Evolutionary conservation across 1,284 basidiomycete genomes (phyloP), one percentile per base, ranked within the genome.

Genomic region (Heliocybe sulcata): DNA sequence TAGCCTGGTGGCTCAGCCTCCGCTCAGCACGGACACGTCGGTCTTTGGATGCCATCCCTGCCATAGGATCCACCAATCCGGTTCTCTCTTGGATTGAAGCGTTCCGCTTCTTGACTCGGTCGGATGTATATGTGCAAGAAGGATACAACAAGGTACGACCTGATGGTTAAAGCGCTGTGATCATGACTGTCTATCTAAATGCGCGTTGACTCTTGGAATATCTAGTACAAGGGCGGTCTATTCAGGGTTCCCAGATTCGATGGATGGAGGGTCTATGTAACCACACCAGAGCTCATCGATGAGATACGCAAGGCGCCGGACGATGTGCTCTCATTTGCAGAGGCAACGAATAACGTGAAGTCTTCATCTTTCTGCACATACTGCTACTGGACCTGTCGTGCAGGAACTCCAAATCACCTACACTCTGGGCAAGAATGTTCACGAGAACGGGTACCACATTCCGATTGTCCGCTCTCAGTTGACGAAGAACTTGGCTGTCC

Each of bases 181-280:
- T 9, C 16, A 16, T 9, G 16, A 16, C 33, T 9, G 9, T 35
- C 33, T 9, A 9, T 16, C 33, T 16, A 16, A 16, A 35, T 16
- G 33, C 16, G 9, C 33, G 33, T 47, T 9, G 6, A 20, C n/a
- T 20, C 22, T 49, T 25, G 27, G 25, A 31, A 33, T 23, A 11
- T 54, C 2, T 45, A 76, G 75, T 68, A 72, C 57, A 68, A 65
- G 14, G 63, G 65, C 1, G 55, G 56, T 0, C 60, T 67, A 2
- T 80, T 78, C 68, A 77, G 74, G 56, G 57, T 81, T 1, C 64
- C 77, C 0, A 62, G 66, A 1, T 55, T 69, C 1, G 63, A 64
- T 25, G 23, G 27, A 29, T 49, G 77, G 78, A 55, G 67, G 0
- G 66, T 81, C 16, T 38, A 79, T 25, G 56, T 77, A 1, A 69